These are phyloP conservation scores for Sparassis latifolia DNA, from an alignment of 1,284 basidiomycete genomes.

Conservation along the genomic window DNA sequence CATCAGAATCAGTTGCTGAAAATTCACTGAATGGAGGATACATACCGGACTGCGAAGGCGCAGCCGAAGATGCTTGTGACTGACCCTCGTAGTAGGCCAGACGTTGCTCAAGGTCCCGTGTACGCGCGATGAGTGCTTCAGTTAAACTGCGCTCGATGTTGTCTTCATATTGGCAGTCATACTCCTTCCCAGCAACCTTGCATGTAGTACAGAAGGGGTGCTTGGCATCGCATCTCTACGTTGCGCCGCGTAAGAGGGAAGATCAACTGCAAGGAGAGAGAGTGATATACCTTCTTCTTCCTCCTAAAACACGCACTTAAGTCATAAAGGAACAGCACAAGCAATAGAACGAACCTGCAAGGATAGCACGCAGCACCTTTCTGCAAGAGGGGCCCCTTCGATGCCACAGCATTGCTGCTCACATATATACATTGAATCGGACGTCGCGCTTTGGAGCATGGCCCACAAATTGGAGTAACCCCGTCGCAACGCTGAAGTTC, in stretches of 20 bases:
- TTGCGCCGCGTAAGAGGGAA: neutral
- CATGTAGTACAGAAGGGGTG: constrained; percentile 23
- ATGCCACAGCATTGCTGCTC: constrained; percentile 5
- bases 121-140: constrained; percentile 15
- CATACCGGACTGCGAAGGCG: neutral
- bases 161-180: constrained; percentile 23
- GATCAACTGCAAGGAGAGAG: no score
- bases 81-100: constrained; percentile 15
- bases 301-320: constrained; percentile 9
- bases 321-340: neutral
- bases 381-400: constrained; percentile 21
- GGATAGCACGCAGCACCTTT: constrained; percentile 23
- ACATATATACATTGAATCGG: constrained; percentile 19
- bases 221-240: constrained; percentile 23
- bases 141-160: constrained; percentile 16
- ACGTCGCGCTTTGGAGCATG: constrained; percentile 21
- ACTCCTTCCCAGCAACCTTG: constrained; percentile 22
- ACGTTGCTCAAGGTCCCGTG: constrained; percentile 17
- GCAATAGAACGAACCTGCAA: constrained; percentile 15
- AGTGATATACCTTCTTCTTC: constrained; percentile 22
- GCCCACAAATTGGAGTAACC: constrained; percentile 17
- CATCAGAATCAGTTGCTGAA: no score
- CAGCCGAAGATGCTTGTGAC: neutral
- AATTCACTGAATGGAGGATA: no score
- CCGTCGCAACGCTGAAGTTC: constrained; percentile 15